Evolutionary conservation across 2,329 filamentous ascomycete species (phyloP), one percentile per base, ranked within the genome.

Genomic region (Xylariaceae sp.): DNA sequence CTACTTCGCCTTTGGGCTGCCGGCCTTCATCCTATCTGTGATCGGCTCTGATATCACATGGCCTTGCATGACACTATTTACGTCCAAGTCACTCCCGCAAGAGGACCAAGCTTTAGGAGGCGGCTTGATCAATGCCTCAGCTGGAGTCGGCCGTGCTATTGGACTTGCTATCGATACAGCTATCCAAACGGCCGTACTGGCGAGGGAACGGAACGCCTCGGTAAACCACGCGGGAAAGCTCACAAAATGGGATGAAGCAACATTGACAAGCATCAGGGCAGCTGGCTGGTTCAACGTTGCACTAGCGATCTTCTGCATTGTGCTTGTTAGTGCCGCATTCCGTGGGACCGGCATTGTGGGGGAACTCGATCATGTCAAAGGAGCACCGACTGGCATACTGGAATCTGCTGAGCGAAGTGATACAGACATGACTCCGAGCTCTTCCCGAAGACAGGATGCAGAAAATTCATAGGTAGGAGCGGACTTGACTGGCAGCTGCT

Each of bases 71-170:
- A 85, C 84, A 0, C 77, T 90, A 0, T 88, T 88, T 68, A 86
- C 83, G 0, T 86, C 86, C 0, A 82, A 83, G 61, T 77, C 81
- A 0, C 76, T 90, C 0, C 82, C 86, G 0, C 74, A 76, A 0
- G 81, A 84, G 53, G 86, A 90, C 62, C 87, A 89, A 67, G 84
- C 85, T 1, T 71, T 89, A 0, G 87, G 86, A 0, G 87, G 86
- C 0, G 87, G 85, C 0, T 78, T 89, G 7, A 83, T 89, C 68
- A 88, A 88, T 60, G 80, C 86, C 0, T 80, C 86, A 10, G 83
- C 83, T 0, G 85, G 88, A 67, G 75, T 89, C 37, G 87, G 87
- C 0, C 77, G 87, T 5, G 81, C 86, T 0, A 79, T 89, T n/a
- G 82, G 84, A 1, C 74, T 89, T 0, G 87, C 86, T 0, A 76